phyloP scores from a whole-genome alignment of 148 eudicot genomes.

The Nyssa sinensis region DNA sequence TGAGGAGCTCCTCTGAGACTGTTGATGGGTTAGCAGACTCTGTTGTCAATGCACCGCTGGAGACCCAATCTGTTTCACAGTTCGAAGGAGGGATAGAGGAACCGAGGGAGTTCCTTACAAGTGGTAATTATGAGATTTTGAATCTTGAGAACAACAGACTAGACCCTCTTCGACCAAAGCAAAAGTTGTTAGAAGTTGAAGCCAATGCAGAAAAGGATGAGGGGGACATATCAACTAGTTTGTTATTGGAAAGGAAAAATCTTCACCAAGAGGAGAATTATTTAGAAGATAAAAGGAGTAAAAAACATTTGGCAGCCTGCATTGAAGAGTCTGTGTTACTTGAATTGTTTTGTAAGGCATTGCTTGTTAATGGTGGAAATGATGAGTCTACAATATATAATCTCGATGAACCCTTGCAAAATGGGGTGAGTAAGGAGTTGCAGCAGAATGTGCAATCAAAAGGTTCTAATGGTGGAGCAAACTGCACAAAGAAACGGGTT shows the following conservation, averaged over 20 bases:
- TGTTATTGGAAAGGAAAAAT: conserved; percentile 25
- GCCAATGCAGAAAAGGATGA: conserved; percentile 1
- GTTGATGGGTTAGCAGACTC: too few relatives aligned
- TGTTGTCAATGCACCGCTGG: not conserved
- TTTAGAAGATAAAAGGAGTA: conserved; percentile 18
- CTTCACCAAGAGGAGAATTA: conserved; percentile 21
- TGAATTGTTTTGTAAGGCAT: conserved; percentile 40
- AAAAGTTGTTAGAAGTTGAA: too few relatives aligned
- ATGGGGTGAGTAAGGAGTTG: not conserved
- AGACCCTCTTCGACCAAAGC: too few relatives aligned
- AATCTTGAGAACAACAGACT: conserved; percentile 12
- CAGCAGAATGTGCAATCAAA: conserved; percentile 12
- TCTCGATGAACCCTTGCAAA: conserved; percentile 5
- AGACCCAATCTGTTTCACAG: conserved; percentile 27
- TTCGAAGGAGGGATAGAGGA: conserved; percentile 40
- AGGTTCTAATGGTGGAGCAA: conserved; percentile 20
- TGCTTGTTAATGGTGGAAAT: conserved; percentile 18
- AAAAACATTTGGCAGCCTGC: conserved; percentile 28
- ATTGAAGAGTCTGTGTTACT: conserved; percentile 37
- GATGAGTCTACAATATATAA: conserved; percentile 23
- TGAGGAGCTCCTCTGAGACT: too few relatives aligned
- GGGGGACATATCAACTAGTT: not conserved
- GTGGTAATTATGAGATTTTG: too few relatives aligned
- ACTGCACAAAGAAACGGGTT: conserved; percentile 21
- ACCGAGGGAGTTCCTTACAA: conserved; percentile 36